phyloP scores from a whole-genome alignment of 2,329 filamentous ascomycete species.

The Botrytis sinoallii region DNA sequence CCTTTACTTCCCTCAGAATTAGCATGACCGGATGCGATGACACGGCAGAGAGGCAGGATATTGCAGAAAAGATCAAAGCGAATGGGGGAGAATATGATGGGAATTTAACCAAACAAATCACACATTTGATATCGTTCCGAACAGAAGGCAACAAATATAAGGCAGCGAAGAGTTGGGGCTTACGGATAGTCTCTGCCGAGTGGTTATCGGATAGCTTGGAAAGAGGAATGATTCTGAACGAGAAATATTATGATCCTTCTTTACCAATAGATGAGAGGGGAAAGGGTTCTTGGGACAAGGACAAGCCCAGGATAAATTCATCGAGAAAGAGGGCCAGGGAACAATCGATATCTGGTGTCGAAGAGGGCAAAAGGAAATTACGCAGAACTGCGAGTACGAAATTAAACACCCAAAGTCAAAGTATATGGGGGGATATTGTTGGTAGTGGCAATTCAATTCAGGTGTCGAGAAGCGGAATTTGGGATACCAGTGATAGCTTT shows the following conservation, averaged over 20 bases:
- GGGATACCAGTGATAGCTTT: slow-evolving; percentile 27
- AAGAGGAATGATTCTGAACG: slow-evolving; percentile 87
- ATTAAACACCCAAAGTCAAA: slow-evolving; percentile 73
- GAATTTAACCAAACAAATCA: slow-evolving; percentile 81
- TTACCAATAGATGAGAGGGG: slow-evolving; percentile 70
- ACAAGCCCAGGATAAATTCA: slow-evolving; percentile 45
- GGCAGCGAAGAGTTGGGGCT: slow-evolving; percentile 78
- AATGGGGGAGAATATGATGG: slow-evolving; percentile 83
- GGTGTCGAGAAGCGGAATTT: slow-evolving; percentile 33
- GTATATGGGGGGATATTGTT: slow-evolving; percentile 89
- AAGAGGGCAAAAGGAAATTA: slow-evolving; percentile 72
- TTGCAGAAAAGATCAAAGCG: slow-evolving; percentile 61
- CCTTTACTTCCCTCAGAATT: slow-evolving; percentile 61
- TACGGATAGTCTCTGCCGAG: slow-evolving; percentile 74
- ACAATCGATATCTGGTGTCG: slow-evolving; percentile 43
- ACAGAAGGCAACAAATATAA: slow-evolving; percentile 87
- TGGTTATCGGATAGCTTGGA: slow-evolving; percentile 84
- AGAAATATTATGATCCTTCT: slow-evolving; percentile 76
- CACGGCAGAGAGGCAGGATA: slow-evolving; percentile 62
- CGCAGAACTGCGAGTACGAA: slow-evolving; percentile 84
- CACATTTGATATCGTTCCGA: slow-evolving; percentile 78
- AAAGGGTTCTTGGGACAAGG: slow-evolving; percentile 68
- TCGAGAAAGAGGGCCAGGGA: slow-evolving; percentile 60
- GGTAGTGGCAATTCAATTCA: slow-evolving; percentile 42
- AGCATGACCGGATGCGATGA: slow-evolving; percentile 71